Evolutionary conservation across 2,329 filamentous ascomycete species (phyloP).

Genomic region (Alternaria sp.): DNA sequence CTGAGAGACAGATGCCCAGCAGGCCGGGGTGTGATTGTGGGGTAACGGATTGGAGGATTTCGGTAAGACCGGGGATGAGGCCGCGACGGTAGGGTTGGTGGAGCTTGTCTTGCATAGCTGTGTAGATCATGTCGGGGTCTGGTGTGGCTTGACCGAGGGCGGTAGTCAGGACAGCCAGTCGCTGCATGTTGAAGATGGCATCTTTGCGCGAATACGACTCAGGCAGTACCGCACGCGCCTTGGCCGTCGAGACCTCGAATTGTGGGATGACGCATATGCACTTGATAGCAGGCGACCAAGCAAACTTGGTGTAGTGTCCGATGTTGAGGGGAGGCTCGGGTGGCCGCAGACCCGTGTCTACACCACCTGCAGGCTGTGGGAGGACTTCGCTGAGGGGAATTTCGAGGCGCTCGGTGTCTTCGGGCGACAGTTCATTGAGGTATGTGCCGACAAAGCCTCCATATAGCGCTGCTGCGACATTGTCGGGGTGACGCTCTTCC

Average conservation of each 20-base stretch:
- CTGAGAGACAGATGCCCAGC: slow-evolving; percentile 91
- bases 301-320: slow-evolving; percentile 94
- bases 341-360: slow-evolving; percentile 85
- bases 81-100: slow-evolving; percentile 95
- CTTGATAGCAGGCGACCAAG: slow-evolving; percentile 94
- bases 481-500: slow-evolving; percentile 69
- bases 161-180: slow-evolving; percentile 87
- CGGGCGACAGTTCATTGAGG: slow-evolving; percentile 86
- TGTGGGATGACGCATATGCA: slow-evolving; percentile 95
- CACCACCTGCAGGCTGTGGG: slow-evolving; percentile 85
- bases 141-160: slow-evolving; percentile 89
- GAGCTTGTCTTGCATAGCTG: slow-evolving; percentile 98
- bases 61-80: slow-evolving; percentile 87
- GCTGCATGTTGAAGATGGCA: slow-evolving; percentile 94
- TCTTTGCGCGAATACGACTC: slow-evolving; percentile 79
- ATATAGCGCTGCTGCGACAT: slow-evolving; percentile 88
- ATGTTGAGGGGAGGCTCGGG: slow-evolving; percentile 91
- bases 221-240: slow-evolving; percentile 85
- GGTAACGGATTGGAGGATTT: slow-evolving; percentile 90
- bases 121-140: slow-evolving; percentile 91
- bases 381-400: slow-evolving; percentile 94
- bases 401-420: slow-evolving; percentile 88
- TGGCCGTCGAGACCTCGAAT: slow-evolving; percentile 94
- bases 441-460: slow-evolving; percentile 98
- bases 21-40: slow-evolving; percentile 86